Evolutionary conservation across 73 alveolate genomes (phyloP), one percentile per base, ranked within the genome.

Genomic region (Paramecium tetraurelia): DNA sequence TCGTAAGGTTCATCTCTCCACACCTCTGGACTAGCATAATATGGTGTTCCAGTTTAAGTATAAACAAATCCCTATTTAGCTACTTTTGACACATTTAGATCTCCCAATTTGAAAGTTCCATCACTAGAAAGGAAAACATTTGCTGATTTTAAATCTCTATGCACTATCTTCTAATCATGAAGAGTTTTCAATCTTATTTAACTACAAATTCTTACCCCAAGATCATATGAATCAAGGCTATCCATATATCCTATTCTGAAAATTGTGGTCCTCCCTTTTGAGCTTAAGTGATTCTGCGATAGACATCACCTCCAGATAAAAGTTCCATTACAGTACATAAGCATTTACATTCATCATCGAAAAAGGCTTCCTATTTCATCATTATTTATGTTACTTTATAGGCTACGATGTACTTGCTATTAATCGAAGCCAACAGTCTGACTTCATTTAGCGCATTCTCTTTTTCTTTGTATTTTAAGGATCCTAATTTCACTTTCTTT

Each of bases 291-390:
- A 98, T 97, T 93, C 96, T 94, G 69, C 93, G 94, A 57, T 92
- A 92, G 48, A 98, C 97, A 92, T 98, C 99, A 1, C 99, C 99
- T 48, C 96, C 96, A 71, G 97, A 97, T 71, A 98, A 98, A 57
- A 93, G 96, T 89, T 98, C 99, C 99, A 98, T 98, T 71, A 98
- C 96, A 31, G 97, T 96, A 88, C 99, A 98, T 41, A 98, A 93
- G 68, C 97, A 92, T 27, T 94, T 77, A n/a, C 92, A 75, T 21
- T 63, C 40, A 12, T 93, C 96, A 59, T 93, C 96, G 14, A 89
- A 71, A 92, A 93, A 93, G 29, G 95, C 93, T 75, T 93, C 95
- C 86, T 92, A 77, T 58, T 21, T 85, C 59, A 44, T 3, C 7
- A 31, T 22, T 20, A 22, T 18, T 18, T 53, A 80, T 24, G 16